Conservation (phyloP, 441 rosid genomes). For the Rhodomyrtus psidioides region DNA sequence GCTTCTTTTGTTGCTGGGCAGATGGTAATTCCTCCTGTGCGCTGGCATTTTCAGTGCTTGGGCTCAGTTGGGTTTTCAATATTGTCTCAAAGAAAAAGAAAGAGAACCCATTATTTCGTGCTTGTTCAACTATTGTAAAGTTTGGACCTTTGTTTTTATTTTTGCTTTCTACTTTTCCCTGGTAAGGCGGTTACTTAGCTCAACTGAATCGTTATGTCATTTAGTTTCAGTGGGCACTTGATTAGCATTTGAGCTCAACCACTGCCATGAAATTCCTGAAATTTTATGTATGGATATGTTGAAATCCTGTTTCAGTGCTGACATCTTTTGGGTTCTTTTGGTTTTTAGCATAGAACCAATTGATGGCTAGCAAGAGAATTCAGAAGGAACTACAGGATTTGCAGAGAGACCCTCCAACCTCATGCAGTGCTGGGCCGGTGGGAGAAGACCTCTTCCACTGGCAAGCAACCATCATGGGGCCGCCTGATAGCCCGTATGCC, state of each 20-base stretch:
- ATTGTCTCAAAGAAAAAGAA: neutral
- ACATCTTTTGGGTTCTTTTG: neutral
- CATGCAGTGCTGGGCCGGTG: neutral
- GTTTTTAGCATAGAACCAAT: neutral
- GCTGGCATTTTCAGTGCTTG: neutral
- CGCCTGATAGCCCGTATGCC: neutral
- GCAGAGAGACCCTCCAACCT: neutral
- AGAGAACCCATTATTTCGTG: neutral
- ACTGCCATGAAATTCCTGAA: neutral
- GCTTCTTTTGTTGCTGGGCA: neutral
- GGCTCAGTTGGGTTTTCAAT: neutral
- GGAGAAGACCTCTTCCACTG: neutral
- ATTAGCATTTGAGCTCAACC: neutral
- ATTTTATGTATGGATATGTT: neutral
- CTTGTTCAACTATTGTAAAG: neutral
- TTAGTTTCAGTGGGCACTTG: neutral
- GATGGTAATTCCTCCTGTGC: neutral
- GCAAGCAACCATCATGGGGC: neutral
- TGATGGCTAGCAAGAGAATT: neutral
- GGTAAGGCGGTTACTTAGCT: neutral
- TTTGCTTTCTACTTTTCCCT: neutral
- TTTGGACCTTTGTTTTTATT: neutral
- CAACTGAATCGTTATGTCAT: neutral
- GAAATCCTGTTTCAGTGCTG: neutral
- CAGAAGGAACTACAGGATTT: constrained; percentile 1